Evolutionary conservation across 441 rosid species (phyloP).

Genomic region (Jatropha multifida): DNA sequence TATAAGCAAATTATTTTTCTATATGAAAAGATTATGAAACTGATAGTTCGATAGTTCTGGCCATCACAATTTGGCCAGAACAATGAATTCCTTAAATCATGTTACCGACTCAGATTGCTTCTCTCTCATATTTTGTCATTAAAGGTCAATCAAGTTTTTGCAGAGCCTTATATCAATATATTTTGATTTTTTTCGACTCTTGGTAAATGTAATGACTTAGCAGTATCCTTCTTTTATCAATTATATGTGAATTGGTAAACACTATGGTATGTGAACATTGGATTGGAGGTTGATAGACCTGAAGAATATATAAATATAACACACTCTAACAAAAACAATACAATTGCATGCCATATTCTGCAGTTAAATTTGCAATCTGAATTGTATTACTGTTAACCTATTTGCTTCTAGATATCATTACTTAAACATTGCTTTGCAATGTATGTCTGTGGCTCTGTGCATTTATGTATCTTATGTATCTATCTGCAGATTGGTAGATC

Average conservation of each 20-base stretch:
- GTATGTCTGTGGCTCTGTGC: background rate
- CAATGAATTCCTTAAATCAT: background rate
- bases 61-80: too few species aligned
- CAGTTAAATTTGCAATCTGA: too few species aligned
- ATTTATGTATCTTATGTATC: background rate
- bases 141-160: background rate
- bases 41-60: too few species aligned
- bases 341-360: background rate
- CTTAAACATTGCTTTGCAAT: background rate
- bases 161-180: background rate
- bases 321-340: background rate
- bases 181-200: background rate
- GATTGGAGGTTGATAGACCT: background rate
- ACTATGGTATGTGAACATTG: background rate
- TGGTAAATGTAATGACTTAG: background rate
- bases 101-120: background rate
- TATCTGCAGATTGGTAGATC: background rate
- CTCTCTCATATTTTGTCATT: background rate
- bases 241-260: background rate
- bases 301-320: background rate
- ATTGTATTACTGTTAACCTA: too few species aligned
- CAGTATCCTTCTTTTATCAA: background rate
- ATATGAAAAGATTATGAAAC: too few species aligned
- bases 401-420: background rate
- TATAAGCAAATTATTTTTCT: too few species aligned